phyloP scores from a whole-genome alignment of 2,329 filamentous ascomycete species.

The Colletotrichum gigasporum region DNA sequence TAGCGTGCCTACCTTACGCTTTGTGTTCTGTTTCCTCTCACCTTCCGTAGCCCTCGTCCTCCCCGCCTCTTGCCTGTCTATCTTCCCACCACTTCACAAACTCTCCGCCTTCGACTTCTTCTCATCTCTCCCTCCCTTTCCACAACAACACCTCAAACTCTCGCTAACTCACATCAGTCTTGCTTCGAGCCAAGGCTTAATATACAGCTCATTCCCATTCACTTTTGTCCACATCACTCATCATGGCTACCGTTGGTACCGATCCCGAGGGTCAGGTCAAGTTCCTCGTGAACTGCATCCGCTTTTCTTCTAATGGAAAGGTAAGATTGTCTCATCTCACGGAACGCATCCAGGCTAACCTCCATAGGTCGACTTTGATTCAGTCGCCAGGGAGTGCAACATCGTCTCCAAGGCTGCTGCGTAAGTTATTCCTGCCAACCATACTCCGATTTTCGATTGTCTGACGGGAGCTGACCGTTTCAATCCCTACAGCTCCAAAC shows the following conservation, averaged over 20 bases:
- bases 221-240: slow-evolving; percentile 2
- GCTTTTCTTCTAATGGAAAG: slow-evolving; percentile 66
- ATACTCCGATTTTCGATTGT: no score
- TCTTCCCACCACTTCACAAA: neutral
- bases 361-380: slow-evolving; percentile 69
- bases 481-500: slow-evolving; percentile 64
- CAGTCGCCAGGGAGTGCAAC: slow-evolving; percentile 70
- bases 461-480: neutral
- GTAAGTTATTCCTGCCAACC: slow-evolving; percentile 58
- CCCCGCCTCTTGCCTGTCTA: no score
- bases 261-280: slow-evolving; percentile 67
- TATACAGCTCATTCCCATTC: neutral
- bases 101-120: no score
- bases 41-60: no score
- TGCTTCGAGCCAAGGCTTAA: neutral
- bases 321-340: slow-evolving; percentile 50
- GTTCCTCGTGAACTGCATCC: slow-evolving; percentile 74
- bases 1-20: no score
- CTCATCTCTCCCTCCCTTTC: no score
- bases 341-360: slow-evolving; percentile 27
- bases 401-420: slow-evolving; percentile 75
- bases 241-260: slow-evolving; percentile 27
- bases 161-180: neutral
- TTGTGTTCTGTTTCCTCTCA: no score
- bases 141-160: no score